phyloP scores from a whole-genome alignment of 2,329 filamentous ascomycete species.

The Colletotrichum siamense region DNA sequence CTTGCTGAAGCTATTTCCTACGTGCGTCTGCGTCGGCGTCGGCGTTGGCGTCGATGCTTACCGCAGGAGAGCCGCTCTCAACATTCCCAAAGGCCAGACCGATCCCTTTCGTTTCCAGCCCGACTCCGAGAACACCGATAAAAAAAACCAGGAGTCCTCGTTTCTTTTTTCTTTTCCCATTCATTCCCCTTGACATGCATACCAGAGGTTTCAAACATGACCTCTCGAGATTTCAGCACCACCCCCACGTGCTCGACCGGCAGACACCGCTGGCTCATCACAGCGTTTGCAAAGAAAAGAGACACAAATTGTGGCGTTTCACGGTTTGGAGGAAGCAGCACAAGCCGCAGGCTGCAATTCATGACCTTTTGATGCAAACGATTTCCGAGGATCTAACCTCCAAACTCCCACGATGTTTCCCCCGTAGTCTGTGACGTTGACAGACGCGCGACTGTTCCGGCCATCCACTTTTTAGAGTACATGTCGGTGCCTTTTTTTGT shows the following conservation, averaged over 20 bases:
- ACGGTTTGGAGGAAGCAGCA: conserved; percentile 22
- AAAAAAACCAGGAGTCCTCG: background rate
- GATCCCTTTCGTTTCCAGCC: conserved; percentile 14
- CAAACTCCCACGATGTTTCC: conserved; percentile 49
- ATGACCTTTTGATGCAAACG: conserved; percentile 47
- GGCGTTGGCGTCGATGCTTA: conserved; percentile 9
- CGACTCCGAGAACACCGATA: background rate
- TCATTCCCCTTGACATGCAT: conserved; percentile 5
- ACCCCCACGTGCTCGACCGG: background rate
- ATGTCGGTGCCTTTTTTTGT: conserved; percentile 47
- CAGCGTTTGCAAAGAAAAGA: conserved; percentile 1
- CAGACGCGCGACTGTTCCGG: conserved; percentile 44
- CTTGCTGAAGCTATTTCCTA: conserved; percentile 22
- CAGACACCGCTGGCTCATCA: conserved; percentile 21
- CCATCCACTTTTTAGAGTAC: conserved; percentile 53
- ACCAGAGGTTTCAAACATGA: background rate
- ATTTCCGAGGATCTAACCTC: conserved; percentile 55
- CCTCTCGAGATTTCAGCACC: conserved; percentile 7
- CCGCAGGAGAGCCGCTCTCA: conserved; percentile 16
- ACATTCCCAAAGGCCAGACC: conserved; percentile 12
- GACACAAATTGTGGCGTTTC: conserved; percentile 4
- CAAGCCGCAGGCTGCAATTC: conserved; percentile 23
- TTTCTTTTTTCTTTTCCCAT: conserved; percentile 4
- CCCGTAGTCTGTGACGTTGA: conserved; percentile 45
- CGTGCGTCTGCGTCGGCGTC: conserved; percentile 1